Base-by-base conservation (phyloP, 2,329 filamentous ascomycete genomes). In the Graphilbum ipis-grandicollis region DNA sequence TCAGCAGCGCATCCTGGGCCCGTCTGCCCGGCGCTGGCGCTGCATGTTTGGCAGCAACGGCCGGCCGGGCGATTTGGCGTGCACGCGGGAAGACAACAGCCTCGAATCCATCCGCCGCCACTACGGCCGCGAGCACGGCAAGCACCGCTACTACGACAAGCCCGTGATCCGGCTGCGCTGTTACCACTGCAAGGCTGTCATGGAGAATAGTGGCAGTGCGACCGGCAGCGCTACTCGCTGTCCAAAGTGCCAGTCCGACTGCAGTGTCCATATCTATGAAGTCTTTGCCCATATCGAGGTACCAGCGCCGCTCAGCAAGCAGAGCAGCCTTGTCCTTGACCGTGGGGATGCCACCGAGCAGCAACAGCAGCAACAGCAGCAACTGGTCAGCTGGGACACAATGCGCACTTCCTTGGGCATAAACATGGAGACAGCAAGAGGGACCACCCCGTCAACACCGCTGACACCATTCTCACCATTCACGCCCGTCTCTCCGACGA, bases 61-160 rank as follows among this genome's bases (percentile, higher is more conserved):
- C 19, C 17, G n/a, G 26, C 37, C 42, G 0, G 34, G 28, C 7
- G 23, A 30, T 14, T 36, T 30, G 5, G 35, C 43, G 7, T 46
- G 44, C 31, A 38, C 31, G n/a, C 42, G 44, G 22, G 44, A 44
- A 29, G 42, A 43, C 19, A 39, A 44, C 19, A 39, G 35, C 33
- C 35, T 46, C 36, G 43, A 43, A 12, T 43, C 44, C 12, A 43
- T 46, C 32, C 44, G 44, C 14, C 42, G 44, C 8, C 44, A 46
- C 37, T 44, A 46, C 21, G 42, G 44, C 4, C 42, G 44, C n/a
- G 44, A 46, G 33, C 44, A 46, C 15, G 44, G 44, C 34, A 34
- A 37, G 12, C 44, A 39, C 31, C 40, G 41, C 9, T 44, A 43
- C 36, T 31, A 41, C 41, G 28, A 22, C 26, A 36, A 33, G 31